Base-by-base conservation (phyloP, 1,284 basidiomycete species). In the Agaricales sp. region DNA sequence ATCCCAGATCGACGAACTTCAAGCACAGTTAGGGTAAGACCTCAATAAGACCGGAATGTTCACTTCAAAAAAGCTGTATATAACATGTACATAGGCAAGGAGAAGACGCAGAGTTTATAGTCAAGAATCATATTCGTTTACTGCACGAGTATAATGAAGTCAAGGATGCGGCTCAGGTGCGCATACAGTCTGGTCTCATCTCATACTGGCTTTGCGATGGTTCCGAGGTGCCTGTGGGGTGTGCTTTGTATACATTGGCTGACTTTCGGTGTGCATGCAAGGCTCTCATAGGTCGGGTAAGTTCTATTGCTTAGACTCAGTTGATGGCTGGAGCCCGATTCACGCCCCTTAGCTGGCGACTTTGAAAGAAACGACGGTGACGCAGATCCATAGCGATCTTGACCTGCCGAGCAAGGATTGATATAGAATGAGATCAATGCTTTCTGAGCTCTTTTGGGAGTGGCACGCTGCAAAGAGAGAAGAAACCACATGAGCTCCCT, bases 111-210 rank as follows among this genome's bases (percentile, higher is more conserved):
- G 79, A 83, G 41, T 68, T 70, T 52, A 79, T 87, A 13, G 80
- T 84, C 16, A 77, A 79, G 46, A 67, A 67, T 4, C 84, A 89
- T 57, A 87, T 87, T 61, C 77, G 76, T 54, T 67, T 86, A 2
- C 63, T 88, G 21, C 86, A 89, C 59, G 69, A 66, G 43, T 89
- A 89, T 56, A 89, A 89, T 53, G 87, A 89, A 60, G 76, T 83
- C 3, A 89, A 89, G 59, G 87, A 89, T 58, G 86, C 84, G 2
- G 70, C 85, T 0, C 86, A 88, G 75, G 85, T 78, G 47, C 47
- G 60, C 49, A 37, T 12, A 11, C 2, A 45, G 30, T 19, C 37
- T 51, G 39, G 35, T 20, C 46, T 22, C 39, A 25, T 53, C 2
- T 43, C 13, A 20, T 23, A 51, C 54, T 50, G 54, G 39, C 4